phyloP scores from a whole-genome alignment of 805 yeast species.

The Candida argentea region DNA sequence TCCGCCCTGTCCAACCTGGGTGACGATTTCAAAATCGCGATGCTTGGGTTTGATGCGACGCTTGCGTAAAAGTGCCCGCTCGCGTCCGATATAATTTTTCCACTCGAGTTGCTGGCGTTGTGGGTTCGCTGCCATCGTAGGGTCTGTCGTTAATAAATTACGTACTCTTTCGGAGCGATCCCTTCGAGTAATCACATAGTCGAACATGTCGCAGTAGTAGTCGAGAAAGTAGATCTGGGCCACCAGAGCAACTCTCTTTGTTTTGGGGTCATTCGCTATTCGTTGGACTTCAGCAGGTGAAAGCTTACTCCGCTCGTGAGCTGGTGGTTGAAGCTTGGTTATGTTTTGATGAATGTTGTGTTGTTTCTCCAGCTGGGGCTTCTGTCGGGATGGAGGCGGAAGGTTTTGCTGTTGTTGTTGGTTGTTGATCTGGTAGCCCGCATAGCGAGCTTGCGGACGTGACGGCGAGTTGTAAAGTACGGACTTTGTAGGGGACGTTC shows the following conservation, averaged over 20 bases:
- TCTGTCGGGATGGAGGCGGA: slow-evolving; percentile 9
- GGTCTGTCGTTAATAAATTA: slow-evolving; percentile 40
- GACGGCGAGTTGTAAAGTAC: slow-evolving; percentile 25
- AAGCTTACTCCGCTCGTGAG: slow-evolving; percentile 8
- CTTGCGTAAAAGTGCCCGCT: slow-evolving; percentile 74
- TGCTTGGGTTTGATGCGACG: slow-evolving; percentile 87
- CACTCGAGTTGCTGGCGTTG: slow-evolving; percentile 40
- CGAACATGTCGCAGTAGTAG: slow-evolving; percentile 92
- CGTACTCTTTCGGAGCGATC: slow-evolving; percentile 70
- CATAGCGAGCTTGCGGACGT: slow-evolving; percentile 5
- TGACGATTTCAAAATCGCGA: slow-evolving; percentile 90
- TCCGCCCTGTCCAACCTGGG: slow-evolving; percentile 99
- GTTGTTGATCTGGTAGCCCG: slow-evolving; percentile 4
- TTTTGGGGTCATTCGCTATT: slow-evolving; percentile 62
- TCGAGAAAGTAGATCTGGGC: slow-evolving; percentile 91
- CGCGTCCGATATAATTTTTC: slow-evolving; percentile 75
- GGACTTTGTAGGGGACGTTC: slow-evolving; percentile 25
- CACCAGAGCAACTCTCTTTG: slow-evolving; percentile 79
- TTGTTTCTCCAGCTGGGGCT: slow-evolving; percentile 4
- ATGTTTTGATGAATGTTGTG: slow-evolving; percentile 17
- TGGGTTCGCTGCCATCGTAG: slow-evolving; percentile 27
- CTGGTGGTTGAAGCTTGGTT: slow-evolving; percentile 22
- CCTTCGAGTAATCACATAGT: slow-evolving; percentile 79
- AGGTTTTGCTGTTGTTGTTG: too few species aligned
- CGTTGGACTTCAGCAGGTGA: slow-evolving; percentile 38